Percentiles rank a stretch among this genome's conserved stretches.
phyloP scores from a whole-genome alignment of 371 early-diverging fungal genomes.

The Actinomortierella ambigua region DNA sequence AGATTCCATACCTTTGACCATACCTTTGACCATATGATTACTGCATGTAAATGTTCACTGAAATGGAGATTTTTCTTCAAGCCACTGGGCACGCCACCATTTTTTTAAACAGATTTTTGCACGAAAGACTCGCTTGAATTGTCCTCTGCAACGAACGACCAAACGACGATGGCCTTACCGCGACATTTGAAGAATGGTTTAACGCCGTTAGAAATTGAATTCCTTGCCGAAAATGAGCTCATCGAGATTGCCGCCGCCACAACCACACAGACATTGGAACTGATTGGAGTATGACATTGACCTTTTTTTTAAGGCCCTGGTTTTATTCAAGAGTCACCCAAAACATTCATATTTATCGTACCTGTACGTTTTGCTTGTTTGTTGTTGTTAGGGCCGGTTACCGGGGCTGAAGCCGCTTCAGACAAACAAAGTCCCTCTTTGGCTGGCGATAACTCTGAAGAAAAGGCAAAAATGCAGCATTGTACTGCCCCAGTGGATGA shows the following conservation, averaged over 20 bases:
- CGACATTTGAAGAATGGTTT: constrained; percentile 61
- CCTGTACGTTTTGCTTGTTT: constrained; percentile 1
- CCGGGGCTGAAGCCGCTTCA: constrained; percentile 84
- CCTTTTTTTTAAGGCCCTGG: background rate
- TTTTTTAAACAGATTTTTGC: too few relatives aligned
- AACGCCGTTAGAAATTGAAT: constrained; percentile 85
- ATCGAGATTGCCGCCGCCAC: constrained; percentile 74
- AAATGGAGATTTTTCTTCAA: too few relatives aligned
- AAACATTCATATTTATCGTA: background rate
- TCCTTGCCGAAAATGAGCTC: constrained; percentile 76
- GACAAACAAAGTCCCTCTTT: constrained; percentile 75
- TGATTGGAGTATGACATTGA: constrained; percentile 61
- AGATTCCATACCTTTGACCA: too few relatives aligned
- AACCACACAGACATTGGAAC: constrained; percentile 63
- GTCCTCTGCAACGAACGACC: too few relatives aligned
- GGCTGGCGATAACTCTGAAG: constrained; percentile 89
- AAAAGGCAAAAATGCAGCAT: constrained; percentile 80
- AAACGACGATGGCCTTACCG: constrained; percentile 63
- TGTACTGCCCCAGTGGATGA: constrained; percentile 87
- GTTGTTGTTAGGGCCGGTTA: constrained; percentile 59
- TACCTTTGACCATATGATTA: too few relatives aligned
- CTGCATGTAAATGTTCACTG: too few relatives aligned
- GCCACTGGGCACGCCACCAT: too few relatives aligned
- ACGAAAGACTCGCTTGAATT: too few relatives aligned
- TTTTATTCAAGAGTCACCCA: background rate